Percentiles rank a stretch among this genome's conserved stretches.
phyloP scores from a whole-genome alignment of 257 asterid genomes.

The Solanum habrochaites region DNA sequence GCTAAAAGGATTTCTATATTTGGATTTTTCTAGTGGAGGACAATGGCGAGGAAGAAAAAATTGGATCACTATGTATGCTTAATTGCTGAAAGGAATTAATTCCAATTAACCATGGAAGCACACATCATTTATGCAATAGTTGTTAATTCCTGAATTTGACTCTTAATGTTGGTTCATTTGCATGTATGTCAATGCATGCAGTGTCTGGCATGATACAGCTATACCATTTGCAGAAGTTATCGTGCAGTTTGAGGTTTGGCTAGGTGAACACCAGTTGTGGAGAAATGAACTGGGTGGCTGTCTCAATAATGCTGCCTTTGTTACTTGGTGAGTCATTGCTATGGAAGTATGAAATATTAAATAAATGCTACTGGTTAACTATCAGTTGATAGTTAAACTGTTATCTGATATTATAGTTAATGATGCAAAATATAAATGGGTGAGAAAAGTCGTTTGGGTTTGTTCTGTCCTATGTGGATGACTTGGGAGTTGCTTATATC shows the following conservation, averaged over 20 bases:
- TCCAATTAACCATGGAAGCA: neutral
- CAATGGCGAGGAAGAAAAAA: neutral
- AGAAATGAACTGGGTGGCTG: slow-evolving; percentile 33
- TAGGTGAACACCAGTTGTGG: slow-evolving; percentile 33
- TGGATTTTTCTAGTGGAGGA: neutral
- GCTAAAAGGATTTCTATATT: neutral
- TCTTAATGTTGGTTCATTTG: neutral
- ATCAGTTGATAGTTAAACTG: neutral
- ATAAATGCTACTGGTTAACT: neutral
- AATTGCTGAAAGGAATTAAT: neutral
- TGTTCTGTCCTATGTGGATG: neutral
- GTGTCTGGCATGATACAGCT: slow-evolving; percentile 99
- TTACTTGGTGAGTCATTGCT: slow-evolving; percentile 59
- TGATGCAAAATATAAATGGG: neutral
- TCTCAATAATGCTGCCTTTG: slow-evolving; percentile 74
- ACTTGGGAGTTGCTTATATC: neutral
- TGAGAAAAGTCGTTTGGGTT: neutral
- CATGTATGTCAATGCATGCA: slow-evolving; percentile 9
- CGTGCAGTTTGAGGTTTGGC: slow-evolving; percentile 77
- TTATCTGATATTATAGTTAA: neutral
- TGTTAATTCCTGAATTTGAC: neutral
- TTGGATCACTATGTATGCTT: neutral
- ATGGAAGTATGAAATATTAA: neutral
- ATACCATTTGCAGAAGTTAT: slow-evolving; percentile 61
- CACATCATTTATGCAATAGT: neutral